Base-by-base conservation (phyloP, 2,329 filamentous ascomycete species). In the Sclerotinia trifoliorum region DNA sequence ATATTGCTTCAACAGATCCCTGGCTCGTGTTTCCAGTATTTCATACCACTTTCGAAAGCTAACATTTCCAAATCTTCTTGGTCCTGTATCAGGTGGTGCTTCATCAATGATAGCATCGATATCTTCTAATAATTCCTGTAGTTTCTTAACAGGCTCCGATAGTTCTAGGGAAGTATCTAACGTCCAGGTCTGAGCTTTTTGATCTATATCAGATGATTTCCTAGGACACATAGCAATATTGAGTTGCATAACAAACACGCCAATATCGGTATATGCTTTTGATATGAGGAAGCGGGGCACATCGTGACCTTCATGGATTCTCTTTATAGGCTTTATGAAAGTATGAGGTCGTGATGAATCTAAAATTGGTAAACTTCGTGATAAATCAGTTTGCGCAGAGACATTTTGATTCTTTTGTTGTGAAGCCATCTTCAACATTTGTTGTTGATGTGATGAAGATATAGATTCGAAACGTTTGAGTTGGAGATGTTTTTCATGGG, bases 41-140 rank as follows among this genome's bases (percentile, higher is more conserved):
- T 85, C 81, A 78, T 90, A 86, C 94, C 95, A 99, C 73, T 83
- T 91, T 42, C 94, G 85, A 79, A 97, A 99, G 75, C 91, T 94
- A 57, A 92, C 83, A 78, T 99, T 99, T 46, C 95, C 95, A 77
- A 98, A 99, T 71, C 95, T 85, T 65, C 94, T 85, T 24, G 94
- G 94, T 19, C 94, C 94, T 8, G 88, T 87, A 74, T 96, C 91
- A 0, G 94, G 94, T 1, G 94, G 94, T 0, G 88, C 91, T 75
- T 94, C 88, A 21, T 90, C 86, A 63, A 97, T 86, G 62, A 96
- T 84, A 11, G 80, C 80, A 64, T 87, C 85, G 19, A 96, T 81
- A 61, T 82, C 85, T 7, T 83, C 80, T 21, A 98, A 80, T 48
- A 99, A 82, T 13, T 81, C 77, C 78, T 89, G 88, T 26, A 98